These are phyloP conservation scores for Phyllostachys edulis DNA, from an alignment of 176 grass and related monocot genomes.

Conservation along the genomic window DNA sequence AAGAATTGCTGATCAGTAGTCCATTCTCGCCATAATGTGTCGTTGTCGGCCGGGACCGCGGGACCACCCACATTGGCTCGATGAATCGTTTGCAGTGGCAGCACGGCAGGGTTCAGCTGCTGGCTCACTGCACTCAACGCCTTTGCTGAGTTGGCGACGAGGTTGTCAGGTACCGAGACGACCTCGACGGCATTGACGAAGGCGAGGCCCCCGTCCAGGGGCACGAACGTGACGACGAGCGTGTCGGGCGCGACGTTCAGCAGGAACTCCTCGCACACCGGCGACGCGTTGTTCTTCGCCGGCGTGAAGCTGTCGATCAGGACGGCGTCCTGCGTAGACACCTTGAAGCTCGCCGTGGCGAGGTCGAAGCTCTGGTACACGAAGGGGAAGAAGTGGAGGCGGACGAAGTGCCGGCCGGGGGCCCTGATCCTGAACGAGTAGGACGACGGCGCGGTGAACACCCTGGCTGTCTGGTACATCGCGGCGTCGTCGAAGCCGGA, in stretches of 20 bases:
- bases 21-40: slow-evolving; percentile 72
- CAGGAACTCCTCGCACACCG: slow-evolving; percentile 56
- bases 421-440: slow-evolving; percentile 66
- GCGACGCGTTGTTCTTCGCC: background rate
- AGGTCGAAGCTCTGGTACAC: slow-evolving; percentile 44
- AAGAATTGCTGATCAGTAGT: slow-evolving; percentile 32
- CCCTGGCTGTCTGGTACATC: slow-evolving; percentile 63
- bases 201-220: slow-evolving; percentile 48
- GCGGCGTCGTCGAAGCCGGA: slow-evolving; percentile 5
- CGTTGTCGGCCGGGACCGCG: slow-evolving; percentile 33
- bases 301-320: slow-evolving; percentile 45
- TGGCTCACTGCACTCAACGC: background rate
- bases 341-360: slow-evolving; percentile 48
- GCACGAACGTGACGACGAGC: slow-evolving; percentile 71
- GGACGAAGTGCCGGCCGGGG: slow-evolving; percentile 68
- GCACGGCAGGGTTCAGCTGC: slow-evolving; percentile 19
- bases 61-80: slow-evolving; percentile 66
- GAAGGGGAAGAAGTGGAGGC: slow-evolving; percentile 81
- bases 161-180: slow-evolving; percentile 55
- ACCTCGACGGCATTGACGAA: slow-evolving; percentile 87
- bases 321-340: slow-evolving; percentile 81
- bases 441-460: slow-evolving; percentile 66
- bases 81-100: slow-evolving; percentile 54
- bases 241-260: slow-evolving; percentile 45
- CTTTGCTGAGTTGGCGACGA: slow-evolving; percentile 16